Base-by-base conservation (phyloP, 805 yeast species). In the Starmerella kuoi region DNA sequence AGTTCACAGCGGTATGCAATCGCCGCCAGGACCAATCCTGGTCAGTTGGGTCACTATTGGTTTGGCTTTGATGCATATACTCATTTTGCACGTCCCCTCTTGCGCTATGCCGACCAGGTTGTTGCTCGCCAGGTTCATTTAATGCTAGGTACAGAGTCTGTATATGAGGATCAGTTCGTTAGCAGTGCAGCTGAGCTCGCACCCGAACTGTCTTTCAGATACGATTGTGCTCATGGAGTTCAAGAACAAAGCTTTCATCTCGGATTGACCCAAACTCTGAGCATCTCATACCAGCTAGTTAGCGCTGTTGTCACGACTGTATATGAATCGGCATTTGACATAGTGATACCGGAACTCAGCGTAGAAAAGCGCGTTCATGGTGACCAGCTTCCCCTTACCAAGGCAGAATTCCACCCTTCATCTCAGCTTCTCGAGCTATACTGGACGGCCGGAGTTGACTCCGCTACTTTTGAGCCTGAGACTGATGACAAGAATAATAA, bases 231-330 rank as follows among this genome's bases (percentile, higher is more conserved):
- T 2, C 77, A 76, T 49, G 74, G 74, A 47, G 95, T 96, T 1
- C 97, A 88, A 62, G 94, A 84, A 52, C 98, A 91, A 62, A 88
- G 95, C 12, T 76, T 87, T 41, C 98, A 91, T 59, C 68, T 91
- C 49, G 27, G 28, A n/a, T 38, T 51, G 17, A 28, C 45, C 4
- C 35, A 40, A 18, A 66, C 80, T 42, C 66, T 87, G 36, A 81
- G 88, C 44, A 63, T 70, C 14, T 77, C 94, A 2, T 95, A 85
- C 59, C 59, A 85, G 38, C 68, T 88, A 49, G 76, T 86, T 31
- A 76, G 78, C 73, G 96, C 94, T 14, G 75, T 85, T 14, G 91
- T 88, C 15, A 63, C 85, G 21, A 95, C 86, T 60, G 96, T 88
- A 8, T 87, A 88, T 60, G 97, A 91, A 62, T 83, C 95, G 1